A percentile compares a stretch with the other conserved stretches of the same genome.
phyloP scores from a whole-genome alignment of 2,329 filamentous ascomycete genomes.

The Rhytidhysteron rufulum region DNA sequence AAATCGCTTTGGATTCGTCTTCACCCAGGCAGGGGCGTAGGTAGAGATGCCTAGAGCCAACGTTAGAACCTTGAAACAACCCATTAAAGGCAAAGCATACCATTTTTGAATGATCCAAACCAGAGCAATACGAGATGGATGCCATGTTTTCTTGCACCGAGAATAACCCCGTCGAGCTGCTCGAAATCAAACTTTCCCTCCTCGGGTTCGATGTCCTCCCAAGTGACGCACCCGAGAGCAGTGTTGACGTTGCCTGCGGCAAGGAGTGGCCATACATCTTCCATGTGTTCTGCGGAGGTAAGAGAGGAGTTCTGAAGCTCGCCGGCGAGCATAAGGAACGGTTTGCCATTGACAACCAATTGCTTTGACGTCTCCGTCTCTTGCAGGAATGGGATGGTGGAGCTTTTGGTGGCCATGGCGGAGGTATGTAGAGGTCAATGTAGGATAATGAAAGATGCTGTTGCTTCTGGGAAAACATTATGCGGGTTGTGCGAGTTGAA shows the following conservation, averaged over 20 bases:
- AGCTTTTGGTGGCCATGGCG: no score
- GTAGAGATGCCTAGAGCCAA: no score
- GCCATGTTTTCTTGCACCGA: slow-evolving; percentile 34
- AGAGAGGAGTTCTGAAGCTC: slow-evolving; percentile 49
- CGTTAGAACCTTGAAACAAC: slow-evolving; percentile 36
- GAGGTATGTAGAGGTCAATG: no score
- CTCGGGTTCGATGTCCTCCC: slow-evolving; percentile 46
- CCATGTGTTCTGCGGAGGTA: slow-evolving; percentile 44
- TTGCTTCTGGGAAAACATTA: no score
- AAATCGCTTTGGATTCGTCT: no score
- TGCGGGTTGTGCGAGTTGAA: no score
- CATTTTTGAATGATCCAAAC: slow-evolving; percentile 50
- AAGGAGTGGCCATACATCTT: slow-evolving; percentile 42
- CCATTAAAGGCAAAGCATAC: slow-evolving; percentile 25
- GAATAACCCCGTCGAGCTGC: slow-evolving; percentile 40
- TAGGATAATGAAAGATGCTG: no score
- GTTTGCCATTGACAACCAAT: slow-evolving; percentile 42
- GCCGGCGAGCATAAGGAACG: slow-evolving; percentile 43
- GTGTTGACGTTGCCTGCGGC: slow-evolving; percentile 42
- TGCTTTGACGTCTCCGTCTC: slow-evolving; percentile 28
- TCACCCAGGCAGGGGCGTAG: no score
- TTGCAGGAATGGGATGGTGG: slow-evolving; percentile 17
- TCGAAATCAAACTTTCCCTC: slow-evolving; percentile 43
- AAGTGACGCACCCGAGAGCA: slow-evolving; percentile 42
- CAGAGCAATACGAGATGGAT: slow-evolving; percentile 43